Evolutionary conservation across 257 asterid genomes (phyloP).

Genomic region (Verbascum thapsus): DNA sequence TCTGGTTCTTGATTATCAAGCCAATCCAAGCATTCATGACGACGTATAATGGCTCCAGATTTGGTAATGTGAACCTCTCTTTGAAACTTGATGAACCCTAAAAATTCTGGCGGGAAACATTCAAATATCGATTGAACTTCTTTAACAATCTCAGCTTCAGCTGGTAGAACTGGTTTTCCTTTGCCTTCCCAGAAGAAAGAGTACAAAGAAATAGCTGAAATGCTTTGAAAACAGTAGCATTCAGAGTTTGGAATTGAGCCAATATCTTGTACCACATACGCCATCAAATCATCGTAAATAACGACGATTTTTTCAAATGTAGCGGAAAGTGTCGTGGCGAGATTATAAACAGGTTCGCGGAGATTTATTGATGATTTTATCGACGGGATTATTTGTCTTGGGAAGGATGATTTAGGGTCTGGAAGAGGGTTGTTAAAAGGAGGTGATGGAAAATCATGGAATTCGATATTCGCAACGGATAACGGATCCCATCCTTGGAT

Average conservation of each 20-base stretch:
- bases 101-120: slow-evolving; percentile 24
- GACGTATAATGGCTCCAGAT: too few species aligned
- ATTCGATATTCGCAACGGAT: slow-evolving; percentile 2
- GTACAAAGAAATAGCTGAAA: slow-evolving; percentile 26
- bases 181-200: slow-evolving; percentile 29
- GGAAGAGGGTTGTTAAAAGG: slow-evolving; percentile 26
- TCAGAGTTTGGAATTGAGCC: slow-evolving; percentile 31
- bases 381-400: slow-evolving; percentile 33
- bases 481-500: slow-evolving; percentile 27
- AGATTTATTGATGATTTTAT: slow-evolving; percentile 31
- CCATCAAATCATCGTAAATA: slow-evolving; percentile 37
- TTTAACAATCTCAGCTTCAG: slow-evolving; percentile 16
- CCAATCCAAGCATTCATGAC: slow-evolving; percentile 27
- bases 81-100: too few species aligned
- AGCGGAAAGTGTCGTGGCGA: slow-evolving; percentile 2
- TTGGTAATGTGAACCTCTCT: too few species aligned
- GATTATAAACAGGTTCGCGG: slow-evolving; percentile 28
- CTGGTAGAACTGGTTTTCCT: slow-evolving; percentile 5
- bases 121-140: slow-evolving; percentile 4
- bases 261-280: slow-evolving; percentile 33
- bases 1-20: slow-evolving; percentile 29
- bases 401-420: slow-evolving; percentile 23
- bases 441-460: slow-evolving; percentile 31
- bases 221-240: slow-evolving; percentile 30
- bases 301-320: slow-evolving; percentile 25